phyloP scores from a whole-genome alignment of 2,329 filamentous ascomycete species.

The Parastagonospora avenae region DNA sequence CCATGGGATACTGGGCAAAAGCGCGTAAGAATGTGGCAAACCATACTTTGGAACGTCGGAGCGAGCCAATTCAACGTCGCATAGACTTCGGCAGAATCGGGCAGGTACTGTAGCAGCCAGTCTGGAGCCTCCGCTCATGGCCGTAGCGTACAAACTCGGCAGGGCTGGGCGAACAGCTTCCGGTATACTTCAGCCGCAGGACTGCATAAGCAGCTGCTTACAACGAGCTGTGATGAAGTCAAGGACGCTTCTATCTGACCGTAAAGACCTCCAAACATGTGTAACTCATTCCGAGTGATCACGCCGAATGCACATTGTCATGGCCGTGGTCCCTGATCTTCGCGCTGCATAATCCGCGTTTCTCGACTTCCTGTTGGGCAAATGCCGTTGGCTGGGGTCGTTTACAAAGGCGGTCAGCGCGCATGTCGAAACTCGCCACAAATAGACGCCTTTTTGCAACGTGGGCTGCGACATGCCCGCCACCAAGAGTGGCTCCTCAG shows the following conservation, averaged over 20 bases:
- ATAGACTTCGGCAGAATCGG: constrained; percentile 26
- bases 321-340: constrained; percentile 14
- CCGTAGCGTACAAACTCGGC: constrained; percentile 29
- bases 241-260: background rate
- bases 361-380: constrained; percentile 13
- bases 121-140: constrained; percentile 32
- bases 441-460: constrained; percentile 23
- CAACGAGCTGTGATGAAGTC: background rate
- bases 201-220: background rate
- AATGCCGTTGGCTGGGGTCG: constrained; percentile 12
- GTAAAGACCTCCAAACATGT: too few species aligned
- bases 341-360: constrained; percentile 18
- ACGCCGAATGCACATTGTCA: background rate
- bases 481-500: background rate
- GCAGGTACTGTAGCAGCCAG: constrained; percentile 22
- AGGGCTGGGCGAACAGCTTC: constrained; percentile 18
- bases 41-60: constrained; percentile 1
- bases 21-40: constrained; percentile 3
- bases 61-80: constrained; percentile 12
- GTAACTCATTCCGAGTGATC: too few species aligned
- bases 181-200: constrained; percentile 12
- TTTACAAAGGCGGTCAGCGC: constrained; percentile 31
- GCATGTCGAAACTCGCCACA: constrained; percentile 30
- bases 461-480: constrained; percentile 17
- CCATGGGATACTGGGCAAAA: constrained; percentile 3